Conservation (phyloP, 2,329 filamentous ascomycete genomes). For the Stagonosporopsis chrysanthemi region DNA sequence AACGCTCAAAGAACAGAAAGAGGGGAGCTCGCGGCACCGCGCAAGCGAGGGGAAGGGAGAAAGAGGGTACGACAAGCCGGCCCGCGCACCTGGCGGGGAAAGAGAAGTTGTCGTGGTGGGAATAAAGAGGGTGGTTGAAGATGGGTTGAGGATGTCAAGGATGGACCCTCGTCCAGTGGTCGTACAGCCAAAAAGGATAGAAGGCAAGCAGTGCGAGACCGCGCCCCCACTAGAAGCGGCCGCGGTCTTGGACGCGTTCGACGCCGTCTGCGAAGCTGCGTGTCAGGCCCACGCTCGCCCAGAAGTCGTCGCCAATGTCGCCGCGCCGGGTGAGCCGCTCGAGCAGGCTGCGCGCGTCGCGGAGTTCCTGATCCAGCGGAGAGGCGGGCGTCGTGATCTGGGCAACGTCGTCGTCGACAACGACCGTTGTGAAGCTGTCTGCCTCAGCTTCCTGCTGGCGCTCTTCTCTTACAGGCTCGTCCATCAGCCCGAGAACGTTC, state of each 20-base stretch:
- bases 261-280: slow-evolving; percentile 46
- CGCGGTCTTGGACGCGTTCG: slow-evolving; percentile 44
- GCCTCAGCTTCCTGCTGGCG: neutral
- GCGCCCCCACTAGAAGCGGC: slow-evolving; percentile 32
- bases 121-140: too few species aligned
- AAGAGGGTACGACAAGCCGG: slow-evolving; percentile 7
- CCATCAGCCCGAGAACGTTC: slow-evolving; percentile 23
- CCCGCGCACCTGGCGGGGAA: slow-evolving; percentile 6
- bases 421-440: slow-evolving; percentile 19
- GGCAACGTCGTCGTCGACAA: slow-evolving; percentile 31
- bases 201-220: neutral
- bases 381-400: slow-evolving; percentile 18
- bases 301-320: slow-evolving; percentile 84
- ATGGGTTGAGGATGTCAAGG: neutral
- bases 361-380: slow-evolving; percentile 54
- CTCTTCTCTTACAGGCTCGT: slow-evolving; percentile 22
- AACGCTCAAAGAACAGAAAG: slow-evolving; percentile 13
- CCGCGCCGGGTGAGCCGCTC: slow-evolving; percentile 72
- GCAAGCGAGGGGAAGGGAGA: neutral
- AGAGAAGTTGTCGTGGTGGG: neutral
- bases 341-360: slow-evolving; percentile 75
- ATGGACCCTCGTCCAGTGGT: neutral
- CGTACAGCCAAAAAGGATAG: neutral
- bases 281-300: slow-evolving; percentile 60
- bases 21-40: neutral